Evolutionary conservation across 768 basidiomycete species (phyloP).

Genomic region (Tylopilus cervinicoccineus): DNA sequence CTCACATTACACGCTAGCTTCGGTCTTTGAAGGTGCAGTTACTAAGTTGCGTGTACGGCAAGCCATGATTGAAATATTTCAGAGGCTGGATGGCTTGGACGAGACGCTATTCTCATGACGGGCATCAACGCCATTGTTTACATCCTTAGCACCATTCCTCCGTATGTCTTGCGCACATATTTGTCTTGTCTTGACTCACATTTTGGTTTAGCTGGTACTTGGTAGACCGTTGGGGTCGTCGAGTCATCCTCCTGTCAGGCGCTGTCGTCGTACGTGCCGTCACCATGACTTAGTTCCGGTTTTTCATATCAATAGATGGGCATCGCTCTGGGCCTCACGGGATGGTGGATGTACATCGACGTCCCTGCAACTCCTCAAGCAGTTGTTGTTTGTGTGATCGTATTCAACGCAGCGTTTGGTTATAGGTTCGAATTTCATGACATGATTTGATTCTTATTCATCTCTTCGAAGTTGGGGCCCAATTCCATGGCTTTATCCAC

Average conservation of each 20-base stretch:
- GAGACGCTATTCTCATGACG: slow-evolving; percentile 93
- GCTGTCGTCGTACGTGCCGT: slow-evolving; percentile 61
- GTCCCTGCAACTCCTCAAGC: slow-evolving; percentile 79
- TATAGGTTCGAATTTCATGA: slow-evolving; percentile 50
- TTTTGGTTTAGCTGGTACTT: slow-evolving; percentile 73
- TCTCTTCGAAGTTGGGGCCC: slow-evolving; percentile 63
- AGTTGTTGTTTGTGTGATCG: slow-evolving; percentile 84
- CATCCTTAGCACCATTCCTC: slow-evolving; percentile 73
- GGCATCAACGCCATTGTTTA: slow-evolving; percentile 89
- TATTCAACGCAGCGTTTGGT: slow-evolving; percentile 93
- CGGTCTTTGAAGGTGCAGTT: slow-evolving; percentile 82
- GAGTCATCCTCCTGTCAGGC: slow-evolving; percentile 82
- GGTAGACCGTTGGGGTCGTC: slow-evolving; percentile 87
- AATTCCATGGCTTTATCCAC: slow-evolving; percentile 83
- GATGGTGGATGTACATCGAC: slow-evolving; percentile 94
- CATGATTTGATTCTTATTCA: neutral
- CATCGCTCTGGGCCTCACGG: slow-evolving; percentile 69
- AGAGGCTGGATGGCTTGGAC: slow-evolving; percentile 95
- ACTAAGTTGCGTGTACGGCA: neutral
- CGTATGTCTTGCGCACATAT: slow-evolving; percentile 46
- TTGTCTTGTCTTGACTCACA: slow-evolving; percentile 7
- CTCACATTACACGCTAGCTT: slow-evolving; percentile 43
- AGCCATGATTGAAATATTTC: slow-evolving; percentile 12
- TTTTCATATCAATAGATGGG: slow-evolving; percentile 61
- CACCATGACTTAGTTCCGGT: neutral